Percentiles rank a stretch among this genome's conserved stretches.
These are phyloP conservation scores for Orychophragmus violaceus DNA, from an alignment of 345 rosid species.

Conservation along the genomic window DNA sequence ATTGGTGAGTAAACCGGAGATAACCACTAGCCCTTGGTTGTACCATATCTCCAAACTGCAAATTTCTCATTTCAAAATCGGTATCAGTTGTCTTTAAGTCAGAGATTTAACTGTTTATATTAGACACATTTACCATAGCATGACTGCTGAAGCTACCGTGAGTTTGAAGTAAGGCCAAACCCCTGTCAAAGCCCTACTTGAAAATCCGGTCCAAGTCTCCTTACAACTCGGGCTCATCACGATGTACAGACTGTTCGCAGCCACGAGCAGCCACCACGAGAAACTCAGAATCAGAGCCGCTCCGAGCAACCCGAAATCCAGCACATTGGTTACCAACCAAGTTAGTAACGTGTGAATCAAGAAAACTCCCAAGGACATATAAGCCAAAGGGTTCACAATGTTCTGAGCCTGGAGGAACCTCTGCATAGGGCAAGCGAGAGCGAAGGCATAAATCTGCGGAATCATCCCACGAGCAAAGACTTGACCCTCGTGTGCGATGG, in stretches of 20 bases:
- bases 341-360: conserved; percentile 59
- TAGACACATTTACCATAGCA: conserved; percentile 58
- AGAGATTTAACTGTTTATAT: not conserved
- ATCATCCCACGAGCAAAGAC: conserved; percentile 67
- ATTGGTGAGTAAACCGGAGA: conserved; percentile 72
- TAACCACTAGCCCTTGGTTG: conserved; percentile 82
- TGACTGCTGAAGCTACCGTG: conserved; percentile 76
- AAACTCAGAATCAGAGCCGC: conserved; percentile 63
- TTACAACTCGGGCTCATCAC: conserved; percentile 61
- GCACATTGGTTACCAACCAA: conserved; percentile 50
- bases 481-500: conserved; percentile 63
- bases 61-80: not conserved
- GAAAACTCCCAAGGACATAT: conserved; percentile 68
- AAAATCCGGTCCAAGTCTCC: conserved; percentile 80
- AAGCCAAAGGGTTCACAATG: conserved; percentile 87
- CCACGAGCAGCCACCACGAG: conserved; percentile 78
- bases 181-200: conserved; percentile 55
- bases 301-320: conserved; percentile 60
- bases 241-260: conserved; percentile 49
- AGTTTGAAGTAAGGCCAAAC: conserved; percentile 95
- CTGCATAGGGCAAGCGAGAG: conserved; percentile 78
- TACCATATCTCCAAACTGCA: conserved; percentile 95
- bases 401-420: conserved; percentile 95
- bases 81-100: not conserved
- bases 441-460: conserved; percentile 78